phyloP scores from a whole-genome alignment of 345 rosid genomes.

The Citrus inodora region DNA sequence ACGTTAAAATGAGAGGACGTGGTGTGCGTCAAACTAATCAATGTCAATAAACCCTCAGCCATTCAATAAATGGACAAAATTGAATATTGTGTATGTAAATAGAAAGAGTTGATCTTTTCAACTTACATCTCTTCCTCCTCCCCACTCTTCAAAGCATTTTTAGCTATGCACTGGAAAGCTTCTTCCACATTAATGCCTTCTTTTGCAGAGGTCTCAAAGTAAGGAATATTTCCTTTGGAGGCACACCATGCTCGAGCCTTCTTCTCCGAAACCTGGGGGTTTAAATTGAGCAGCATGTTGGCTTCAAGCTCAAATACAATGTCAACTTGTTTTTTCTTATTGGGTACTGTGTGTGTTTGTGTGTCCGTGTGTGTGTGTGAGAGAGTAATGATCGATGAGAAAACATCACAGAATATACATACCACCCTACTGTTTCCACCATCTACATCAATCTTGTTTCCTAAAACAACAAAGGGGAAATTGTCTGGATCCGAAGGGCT shows the following conservation, averaged over 20 bases:
- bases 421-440: constrained; percentile 96
- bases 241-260: constrained; percentile 98
- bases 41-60: neutral
- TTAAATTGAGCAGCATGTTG: constrained; percentile 7
- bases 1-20: neutral
- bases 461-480: constrained; percentile 90
- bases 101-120: neutral
- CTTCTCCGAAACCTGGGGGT: constrained; percentile 82
- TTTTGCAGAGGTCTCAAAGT: constrained; percentile 98
- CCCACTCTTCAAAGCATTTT: constrained; percentile 85
- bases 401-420: constrained; percentile 9
- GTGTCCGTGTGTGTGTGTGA: neutral
- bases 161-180: constrained; percentile 94
- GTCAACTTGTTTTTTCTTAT: neutral
- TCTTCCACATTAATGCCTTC: constrained; percentile 96
- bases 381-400: neutral
- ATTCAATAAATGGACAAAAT: neutral
- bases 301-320: neutral
- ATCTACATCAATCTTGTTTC: constrained; percentile 87
- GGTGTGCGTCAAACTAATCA: neutral
- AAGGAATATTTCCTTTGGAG: constrained; percentile 92
- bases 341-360: neutral
- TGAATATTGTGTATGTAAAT: neutral
- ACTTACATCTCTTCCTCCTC: constrained; percentile 98
- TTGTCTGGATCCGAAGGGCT: constrained; percentile 96